Percentiles rank a stretch among this genome's conserved stretches.
Conservation (phyloP, 176 grass and related monocot species). For the Bolboschoenus planiculmis region DNA sequence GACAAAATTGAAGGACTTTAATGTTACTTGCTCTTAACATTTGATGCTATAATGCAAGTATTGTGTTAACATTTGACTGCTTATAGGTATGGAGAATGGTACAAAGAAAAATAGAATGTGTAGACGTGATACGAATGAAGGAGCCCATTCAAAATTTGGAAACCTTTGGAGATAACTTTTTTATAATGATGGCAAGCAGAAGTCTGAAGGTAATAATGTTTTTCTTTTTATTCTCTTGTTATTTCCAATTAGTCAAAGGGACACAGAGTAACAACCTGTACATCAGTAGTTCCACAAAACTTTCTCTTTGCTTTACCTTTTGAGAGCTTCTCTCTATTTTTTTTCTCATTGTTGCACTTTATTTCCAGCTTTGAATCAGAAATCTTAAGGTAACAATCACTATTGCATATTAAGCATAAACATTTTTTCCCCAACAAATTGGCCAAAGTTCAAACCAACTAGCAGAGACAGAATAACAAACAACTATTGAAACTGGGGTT, state of each 20-base stretch:
- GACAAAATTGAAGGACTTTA: not conserved
- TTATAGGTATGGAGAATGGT: conserved; percentile 86
- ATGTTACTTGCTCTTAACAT: not conserved
- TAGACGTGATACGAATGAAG: conserved; percentile 79
- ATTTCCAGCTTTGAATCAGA: not conserved
- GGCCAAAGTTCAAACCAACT: not conserved
- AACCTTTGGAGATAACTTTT: conserved; percentile 51
- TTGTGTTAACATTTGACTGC: not conserved
- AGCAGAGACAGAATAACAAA: not conserved
- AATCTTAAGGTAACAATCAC: not conserved
- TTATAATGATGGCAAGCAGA: conserved; percentile 52
- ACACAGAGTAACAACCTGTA: not conserved
- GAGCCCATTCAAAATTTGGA: conserved; percentile 68
- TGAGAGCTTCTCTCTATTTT: not conserved
- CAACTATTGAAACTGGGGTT: not conserved
- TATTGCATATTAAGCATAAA: not conserved
- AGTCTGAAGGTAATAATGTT: conserved; percentile 51
- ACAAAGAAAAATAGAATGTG: conserved; percentile 73
- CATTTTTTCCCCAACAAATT: not conserved
- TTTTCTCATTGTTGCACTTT: not conserved
- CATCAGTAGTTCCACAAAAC: not conserved
- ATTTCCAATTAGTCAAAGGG: not conserved
- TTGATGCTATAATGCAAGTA: not conserved
- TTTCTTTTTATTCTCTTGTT: not conserved
- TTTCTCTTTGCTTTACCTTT: not conserved